Evolutionary conservation across 306 rosid species (phyloP), one percentile per base, ranked within the genome.

Genomic region (Vicia faba): DNA sequence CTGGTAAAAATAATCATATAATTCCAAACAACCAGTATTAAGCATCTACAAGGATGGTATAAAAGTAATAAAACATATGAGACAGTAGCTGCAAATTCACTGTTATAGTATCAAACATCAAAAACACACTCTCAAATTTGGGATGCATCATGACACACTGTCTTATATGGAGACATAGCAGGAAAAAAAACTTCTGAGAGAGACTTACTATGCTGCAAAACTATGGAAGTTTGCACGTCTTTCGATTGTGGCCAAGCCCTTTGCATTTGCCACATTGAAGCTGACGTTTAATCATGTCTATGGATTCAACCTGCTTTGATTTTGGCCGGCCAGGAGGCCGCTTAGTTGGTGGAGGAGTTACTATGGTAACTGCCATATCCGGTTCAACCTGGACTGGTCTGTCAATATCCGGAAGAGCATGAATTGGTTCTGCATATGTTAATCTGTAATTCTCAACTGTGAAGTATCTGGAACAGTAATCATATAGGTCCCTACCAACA

Each of bases 221-320:
- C 72, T 83, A 83, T 57, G 78, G 73, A 38, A 48, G 58, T 81
- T 87, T 82, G 88, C 97, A 93, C 0, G 99, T 89, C 87, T 93
- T 93, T 87, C 82, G 87, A 72, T 93, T 93, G 84, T 93, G 99
- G 61, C 99, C 99, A 71, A 93, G 96, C 56, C 90, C 97, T 79
- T 93, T 93, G 85, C 99, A 90, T 66, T 86, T 93, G 75, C 99
- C 81, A 66, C 99, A 93, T 76, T 93, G 99, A 41, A 93, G 95
- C 70, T 90, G 97, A 5, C 96, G 95, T 78, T 93, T 93, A 50
- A 88, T 82, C 43, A 90, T 69, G 71, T 93, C 99, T 39, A 82
- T 40, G 13, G 96, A 57, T 36, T 89, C 95, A 9, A 70, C 64
- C 64, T 82, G 86, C 85, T 93, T 89, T 78, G 69, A 67, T 83